Evolutionary conservation across 1,284 basidiomycete species (phyloP).

Genomic region (Spongispora temasekensis): DNA sequence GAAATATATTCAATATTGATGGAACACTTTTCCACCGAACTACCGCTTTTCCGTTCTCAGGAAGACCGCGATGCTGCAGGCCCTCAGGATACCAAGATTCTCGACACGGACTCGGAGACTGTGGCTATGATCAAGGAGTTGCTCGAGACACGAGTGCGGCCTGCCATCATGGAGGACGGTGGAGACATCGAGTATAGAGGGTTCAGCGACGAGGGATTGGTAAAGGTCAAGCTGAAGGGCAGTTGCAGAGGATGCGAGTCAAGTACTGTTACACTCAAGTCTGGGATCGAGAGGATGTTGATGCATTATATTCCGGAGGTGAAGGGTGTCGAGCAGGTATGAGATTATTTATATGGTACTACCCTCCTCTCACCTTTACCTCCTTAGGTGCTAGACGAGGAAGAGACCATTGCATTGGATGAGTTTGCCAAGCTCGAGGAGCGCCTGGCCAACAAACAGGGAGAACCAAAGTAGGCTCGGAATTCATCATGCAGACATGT

Average conservation of each 20-base stretch:
- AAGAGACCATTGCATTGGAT: conserved; percentile 84
- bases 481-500: conserved; percentile 20
- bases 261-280: conserved; percentile 93
- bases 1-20: conserved; percentile 97
- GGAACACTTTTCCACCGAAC: conserved; percentile 94
- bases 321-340: conserved; percentile 93
- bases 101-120: conserved; percentile 96
- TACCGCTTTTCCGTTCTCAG: conserved; percentile 80
- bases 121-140: conserved; percentile 99
- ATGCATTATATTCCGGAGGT: conserved; percentile 99
- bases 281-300: conserved; percentile 96
- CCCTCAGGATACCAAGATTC: conserved; percentile 92
- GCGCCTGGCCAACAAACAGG: conserved; percentile 53
- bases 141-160: conserved; percentile 91
- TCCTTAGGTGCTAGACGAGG: conserved; percentile 80
- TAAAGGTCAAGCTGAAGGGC: conserved; percentile 93
- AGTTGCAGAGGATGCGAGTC: conserved; percentile 95
- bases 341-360: conserved; percentile 3
- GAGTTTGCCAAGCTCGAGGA: conserved; percentile 94
- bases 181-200: conserved; percentile 87
- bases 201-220: conserved; percentile 66
- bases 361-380: conserved; percentile 5
- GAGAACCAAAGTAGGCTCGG: conserved; percentile 32
- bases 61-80: conserved; percentile 79
- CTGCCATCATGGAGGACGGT: conserved; percentile 96